A percentile compares a stretch with the other conserved stretches of the same genome.
phyloP scores from a whole-genome alignment of 495 filamentous ascomycete species.

The Xylaria cubensis region DNA sequence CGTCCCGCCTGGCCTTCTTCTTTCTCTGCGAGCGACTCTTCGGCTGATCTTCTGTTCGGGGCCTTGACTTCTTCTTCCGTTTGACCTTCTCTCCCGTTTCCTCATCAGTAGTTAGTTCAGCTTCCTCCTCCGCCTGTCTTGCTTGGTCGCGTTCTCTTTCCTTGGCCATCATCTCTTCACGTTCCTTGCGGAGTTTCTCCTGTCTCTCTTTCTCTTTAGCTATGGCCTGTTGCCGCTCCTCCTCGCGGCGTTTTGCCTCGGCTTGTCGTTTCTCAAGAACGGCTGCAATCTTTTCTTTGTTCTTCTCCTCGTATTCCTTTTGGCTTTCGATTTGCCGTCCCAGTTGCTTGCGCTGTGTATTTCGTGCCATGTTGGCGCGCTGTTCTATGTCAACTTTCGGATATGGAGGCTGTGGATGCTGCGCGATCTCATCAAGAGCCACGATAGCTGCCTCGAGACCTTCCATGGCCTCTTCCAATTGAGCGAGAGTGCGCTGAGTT shows the following conservation, averaged over 20 bases:
- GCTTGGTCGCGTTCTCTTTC: constrained; percentile 71
- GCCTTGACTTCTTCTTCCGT: constrained; percentile 64
- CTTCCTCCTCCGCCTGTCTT: constrained; percentile 76
- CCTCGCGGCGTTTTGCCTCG: constrained; percentile 75
- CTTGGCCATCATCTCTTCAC: constrained; percentile 76
- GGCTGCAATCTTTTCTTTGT: constrained; percentile 78
- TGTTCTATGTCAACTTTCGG: constrained; percentile 88
- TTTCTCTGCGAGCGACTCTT: constrained; percentile 66
- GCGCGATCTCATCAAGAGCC: constrained; percentile 77
- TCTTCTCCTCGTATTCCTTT: constrained; percentile 91
- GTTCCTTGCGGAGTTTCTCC: constrained; percentile 79
- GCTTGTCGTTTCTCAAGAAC: constrained; percentile 79
- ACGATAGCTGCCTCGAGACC: constrained; percentile 94
- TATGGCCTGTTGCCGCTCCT: constrained; percentile 68
- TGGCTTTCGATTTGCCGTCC: constrained; percentile 83
- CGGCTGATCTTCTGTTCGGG: constrained; percentile 52
- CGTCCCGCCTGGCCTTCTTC: constrained; percentile 66
- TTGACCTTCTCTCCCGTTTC: constrained; percentile 81
- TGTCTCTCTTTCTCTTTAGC: constrained; percentile 72
- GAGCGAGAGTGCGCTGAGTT: constrained; percentile 74
- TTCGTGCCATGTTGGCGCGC: constrained; percentile 93
- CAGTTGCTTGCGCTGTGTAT: constrained; percentile 90
- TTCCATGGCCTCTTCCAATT: constrained; percentile 76
- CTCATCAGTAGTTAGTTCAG: constrained; percentile 74
- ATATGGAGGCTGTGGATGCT: constrained; percentile 85